These are phyloP conservation scores for Sugiyamaella pinicola DNA, from an alignment of 1,139 yeast genomes.

Conservation along the genomic window DNA sequence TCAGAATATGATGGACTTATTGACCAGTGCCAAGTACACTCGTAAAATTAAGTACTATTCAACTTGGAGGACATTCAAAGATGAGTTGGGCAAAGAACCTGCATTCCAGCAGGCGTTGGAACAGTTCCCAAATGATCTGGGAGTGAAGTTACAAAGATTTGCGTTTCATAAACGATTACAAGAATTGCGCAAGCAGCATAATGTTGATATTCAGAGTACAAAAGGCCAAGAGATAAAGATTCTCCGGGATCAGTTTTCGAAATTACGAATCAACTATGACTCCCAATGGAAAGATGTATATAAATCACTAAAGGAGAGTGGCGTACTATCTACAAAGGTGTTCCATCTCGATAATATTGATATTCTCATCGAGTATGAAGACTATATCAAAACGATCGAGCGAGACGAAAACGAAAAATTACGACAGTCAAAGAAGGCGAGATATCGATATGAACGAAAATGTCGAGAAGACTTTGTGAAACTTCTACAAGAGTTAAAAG, in stretches of 20 bases:
- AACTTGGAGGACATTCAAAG: conserved; percentile 64
- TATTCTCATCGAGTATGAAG: conserved; percentile 56
- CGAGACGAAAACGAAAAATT: conserved; percentile 43
- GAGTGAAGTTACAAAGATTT: conserved; percentile 33
- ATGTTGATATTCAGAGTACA: conserved; percentile 34
- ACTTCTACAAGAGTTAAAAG: conserved; percentile 47
- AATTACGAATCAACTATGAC: conserved; percentile 42
- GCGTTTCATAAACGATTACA: conserved; percentile 56
- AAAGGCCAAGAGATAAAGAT: conserved; percentile 30
- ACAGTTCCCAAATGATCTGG: conserved; percentile 11
- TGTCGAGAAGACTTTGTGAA: conserved; percentile 62
- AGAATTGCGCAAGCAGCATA: conserved; percentile 47
- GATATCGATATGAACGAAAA: conserved; percentile 56
- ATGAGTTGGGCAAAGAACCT: conserved; percentile 32
- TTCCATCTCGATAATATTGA: conserved; percentile 58
- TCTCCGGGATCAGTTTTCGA: conserved; percentile 33
- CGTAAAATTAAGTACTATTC: conserved; percentile 57
- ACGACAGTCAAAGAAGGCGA: conserved; percentile 48
- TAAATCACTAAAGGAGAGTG: conserved; percentile 47
- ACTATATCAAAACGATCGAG: conserved; percentile 51
- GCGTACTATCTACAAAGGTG: conserved; percentile 61
- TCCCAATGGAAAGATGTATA: conserved; percentile 52
- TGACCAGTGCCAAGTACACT: conserved; percentile 49
- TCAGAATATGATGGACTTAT: conserved; percentile 58
- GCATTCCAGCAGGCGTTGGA: conserved; percentile 7